Conservation (phyloP, 2,329 filamentous ascomycete genomes). For the Fusarium nanum region DNA sequence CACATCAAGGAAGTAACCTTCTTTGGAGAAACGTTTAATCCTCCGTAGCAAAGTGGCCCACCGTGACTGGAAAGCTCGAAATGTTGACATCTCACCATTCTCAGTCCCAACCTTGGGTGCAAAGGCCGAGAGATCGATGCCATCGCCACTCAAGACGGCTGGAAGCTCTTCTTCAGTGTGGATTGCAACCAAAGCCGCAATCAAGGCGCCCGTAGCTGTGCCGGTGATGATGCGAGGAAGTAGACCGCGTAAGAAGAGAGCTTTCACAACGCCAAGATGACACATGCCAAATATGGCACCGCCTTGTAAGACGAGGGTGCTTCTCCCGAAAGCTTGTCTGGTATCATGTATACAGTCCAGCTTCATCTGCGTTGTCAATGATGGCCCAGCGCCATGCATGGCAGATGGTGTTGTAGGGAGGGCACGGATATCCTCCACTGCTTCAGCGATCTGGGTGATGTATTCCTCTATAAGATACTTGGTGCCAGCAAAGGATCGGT, state of each 20-base stretch:
- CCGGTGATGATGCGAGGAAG: conserved; percentile 92
- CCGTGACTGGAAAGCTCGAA: conserved; percentile 56
- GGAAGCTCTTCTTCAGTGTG: conserved; percentile 89
- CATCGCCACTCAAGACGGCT: conserved; percentile 78
- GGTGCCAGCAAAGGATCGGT: conserved; percentile 86
- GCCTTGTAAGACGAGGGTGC: conserved; percentile 86
- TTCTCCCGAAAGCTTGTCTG: conserved; percentile 87
- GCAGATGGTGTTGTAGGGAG: conserved; percentile 67
- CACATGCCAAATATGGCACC: conserved; percentile 92
- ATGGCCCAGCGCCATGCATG: conserved; percentile 51
- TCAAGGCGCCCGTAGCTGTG: conserved; percentile 88
- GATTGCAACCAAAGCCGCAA: conserved; percentile 87
- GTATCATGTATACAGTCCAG: conserved; percentile 89
- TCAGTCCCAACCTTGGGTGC: conserved; percentile 54
- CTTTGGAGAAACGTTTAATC: conserved; percentile 73
- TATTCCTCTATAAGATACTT: conserved; percentile 94
- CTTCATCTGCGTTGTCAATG: conserved; percentile 79
- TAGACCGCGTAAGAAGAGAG: conserved; percentile 81
- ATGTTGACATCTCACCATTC: conserved; percentile 48
- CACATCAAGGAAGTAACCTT: conserved; percentile 87
- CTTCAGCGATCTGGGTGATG: conserved; percentile 83
- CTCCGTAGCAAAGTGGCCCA: conserved; percentile 74
- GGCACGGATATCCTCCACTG: conserved; percentile 79
- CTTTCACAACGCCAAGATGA: conserved; percentile 90
- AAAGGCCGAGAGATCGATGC: conserved; percentile 87